Evolutionary conservation across 164 flowering plant genomes (phyloP).

Genomic region (Hamamelis virginiana): DNA sequence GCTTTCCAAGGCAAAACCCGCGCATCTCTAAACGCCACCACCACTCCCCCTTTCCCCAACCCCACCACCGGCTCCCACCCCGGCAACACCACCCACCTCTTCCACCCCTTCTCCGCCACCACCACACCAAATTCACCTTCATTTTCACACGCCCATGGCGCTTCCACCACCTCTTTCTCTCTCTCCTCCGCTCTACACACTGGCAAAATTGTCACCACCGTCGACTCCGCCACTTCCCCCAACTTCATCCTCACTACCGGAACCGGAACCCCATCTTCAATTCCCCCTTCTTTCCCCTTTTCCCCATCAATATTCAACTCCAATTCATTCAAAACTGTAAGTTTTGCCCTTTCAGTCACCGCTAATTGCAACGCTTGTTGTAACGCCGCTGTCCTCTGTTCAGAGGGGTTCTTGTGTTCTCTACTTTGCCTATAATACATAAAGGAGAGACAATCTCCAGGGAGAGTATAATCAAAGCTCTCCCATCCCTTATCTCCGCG

Average conservation of each 20-base stretch:
- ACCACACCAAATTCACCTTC: constrained; percentile 74
- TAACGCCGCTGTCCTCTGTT: constrained; percentile 32
- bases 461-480: constrained; percentile 38
- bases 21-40: constrained; percentile 59
- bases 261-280: constrained; percentile 32
- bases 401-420: constrained; percentile 50
- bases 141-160: constrained; percentile 50
- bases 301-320: constrained; percentile 25
- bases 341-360: constrained; percentile 52
- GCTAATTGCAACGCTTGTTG: constrained; percentile 55
- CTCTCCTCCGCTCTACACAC: constrained; percentile 53
- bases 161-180: constrained; percentile 42
- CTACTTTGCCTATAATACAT: constrained; percentile 62
- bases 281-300: constrained; percentile 19
- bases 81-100: constrained; percentile 79
- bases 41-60: constrained; percentile 56
- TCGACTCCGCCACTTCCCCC: constrained; percentile 82
- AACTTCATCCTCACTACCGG: constrained; percentile 78
- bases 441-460: constrained; percentile 78
- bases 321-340: constrained; percentile 38
- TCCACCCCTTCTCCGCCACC: constrained; percentile 79
- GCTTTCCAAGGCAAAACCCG: constrained; percentile 82
- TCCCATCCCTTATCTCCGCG: constrained; percentile 66
- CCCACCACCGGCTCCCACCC: constrained; percentile 66
- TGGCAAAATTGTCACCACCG: constrained; percentile 56